These are phyloP conservation scores for Cucumis melo DNA, from an alignment of 306 rosid genomes.

Conservation along the genomic window DNA sequence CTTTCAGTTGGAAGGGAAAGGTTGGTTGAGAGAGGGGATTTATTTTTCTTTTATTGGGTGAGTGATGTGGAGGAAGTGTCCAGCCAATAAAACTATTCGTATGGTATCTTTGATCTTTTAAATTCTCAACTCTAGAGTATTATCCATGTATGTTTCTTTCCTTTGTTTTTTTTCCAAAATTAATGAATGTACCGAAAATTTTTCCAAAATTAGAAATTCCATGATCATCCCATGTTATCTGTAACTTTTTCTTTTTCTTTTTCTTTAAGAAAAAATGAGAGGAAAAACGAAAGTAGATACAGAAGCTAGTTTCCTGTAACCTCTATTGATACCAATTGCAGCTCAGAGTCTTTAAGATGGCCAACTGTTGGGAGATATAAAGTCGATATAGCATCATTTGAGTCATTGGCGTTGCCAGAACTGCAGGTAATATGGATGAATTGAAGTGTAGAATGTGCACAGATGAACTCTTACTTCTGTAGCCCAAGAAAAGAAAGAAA, in stretches of 20 bases:
- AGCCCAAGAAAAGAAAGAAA: too few species aligned
- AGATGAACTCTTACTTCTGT: not conserved
- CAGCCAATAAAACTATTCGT: too few species aligned
- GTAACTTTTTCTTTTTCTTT: too few species aligned
- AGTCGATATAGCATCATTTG: slow-evolving; percentile 65
- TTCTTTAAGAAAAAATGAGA: too few species aligned
- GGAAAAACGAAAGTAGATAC: too few species aligned
- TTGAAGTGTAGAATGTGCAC: not conserved
- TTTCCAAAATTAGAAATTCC: not conserved
- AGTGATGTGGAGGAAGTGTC: too few species aligned
- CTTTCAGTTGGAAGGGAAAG: not conserved
- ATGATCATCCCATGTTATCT: too few species aligned
- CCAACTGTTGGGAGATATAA: slow-evolving; percentile 73
- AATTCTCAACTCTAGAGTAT: not conserved
- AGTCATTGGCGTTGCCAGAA: slow-evolving; percentile 66
- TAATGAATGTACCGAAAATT: not conserved
- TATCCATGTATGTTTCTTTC: not conserved
- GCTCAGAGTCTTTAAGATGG: slow-evolving; percentile 55
- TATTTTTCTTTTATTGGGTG: not conserved
- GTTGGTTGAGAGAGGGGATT: not conserved
- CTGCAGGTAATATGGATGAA: slow-evolving; percentile 35
- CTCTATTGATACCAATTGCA: slow-evolving; percentile 22
- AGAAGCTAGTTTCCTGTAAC: not conserved
- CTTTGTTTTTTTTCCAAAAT: not conserved
- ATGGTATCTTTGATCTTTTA: not conserved